Evolutionary conservation across 495 filamentous ascomycete species (phyloP).

Genomic region (Tuber microsphaerosporum): DNA sequence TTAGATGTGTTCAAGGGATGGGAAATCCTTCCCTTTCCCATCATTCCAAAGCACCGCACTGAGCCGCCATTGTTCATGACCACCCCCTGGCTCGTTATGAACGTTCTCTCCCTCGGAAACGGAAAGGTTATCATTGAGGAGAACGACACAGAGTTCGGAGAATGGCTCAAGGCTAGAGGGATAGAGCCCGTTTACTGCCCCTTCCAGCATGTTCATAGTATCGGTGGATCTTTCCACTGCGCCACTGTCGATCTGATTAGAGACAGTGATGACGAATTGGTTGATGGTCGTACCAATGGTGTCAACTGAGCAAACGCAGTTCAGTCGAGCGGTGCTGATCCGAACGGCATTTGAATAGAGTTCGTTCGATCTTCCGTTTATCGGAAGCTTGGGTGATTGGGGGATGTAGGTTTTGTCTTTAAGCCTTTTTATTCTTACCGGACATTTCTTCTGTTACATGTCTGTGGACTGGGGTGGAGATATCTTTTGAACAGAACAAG

Average conservation of each 20-base stretch:
- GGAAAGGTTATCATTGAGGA: not conserved
- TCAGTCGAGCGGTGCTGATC: not conserved
- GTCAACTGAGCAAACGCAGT: not conserved
- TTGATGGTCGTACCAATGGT: not conserved
- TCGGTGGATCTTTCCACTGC: not conserved
- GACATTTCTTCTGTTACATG: not conserved
- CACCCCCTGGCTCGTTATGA: not conserved
- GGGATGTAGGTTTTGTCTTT: not conserved
- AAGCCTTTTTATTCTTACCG: not conserved
- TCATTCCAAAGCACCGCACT: not conserved
- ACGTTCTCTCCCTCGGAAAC: not conserved
- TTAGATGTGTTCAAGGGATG: not conserved
- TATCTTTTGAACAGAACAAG: not conserved
- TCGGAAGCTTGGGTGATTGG: not conserved
- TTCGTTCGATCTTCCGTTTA: not conserved
- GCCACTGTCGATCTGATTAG: constrained; percentile 1
- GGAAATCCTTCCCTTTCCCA: not conserved
- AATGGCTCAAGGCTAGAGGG: not conserved
- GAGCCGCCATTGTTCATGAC: not conserved
- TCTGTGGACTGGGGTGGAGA: not conserved
- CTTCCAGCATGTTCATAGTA: not conserved
- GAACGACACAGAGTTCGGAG: not conserved
- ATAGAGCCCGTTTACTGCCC: not conserved
- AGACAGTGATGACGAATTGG: not conserved
- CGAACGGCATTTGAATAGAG: not conserved